Evolutionary conservation across 225 moss, liverwort and hornwort genomes (phyloP).

Genomic region (Polytrichum formosum): DNA sequence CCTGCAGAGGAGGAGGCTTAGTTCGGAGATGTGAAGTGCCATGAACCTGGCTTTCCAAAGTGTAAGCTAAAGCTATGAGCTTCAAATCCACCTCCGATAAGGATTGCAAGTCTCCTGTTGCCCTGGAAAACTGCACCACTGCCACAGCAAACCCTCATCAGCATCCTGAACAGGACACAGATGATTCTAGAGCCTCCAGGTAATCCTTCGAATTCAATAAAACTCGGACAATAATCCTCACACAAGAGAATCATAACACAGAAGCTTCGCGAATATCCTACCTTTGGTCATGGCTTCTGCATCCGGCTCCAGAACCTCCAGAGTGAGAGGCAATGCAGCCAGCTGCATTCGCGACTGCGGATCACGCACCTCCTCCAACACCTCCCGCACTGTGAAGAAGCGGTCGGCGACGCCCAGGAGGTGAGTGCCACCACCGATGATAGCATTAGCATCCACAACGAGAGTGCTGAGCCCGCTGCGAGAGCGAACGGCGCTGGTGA

Average conservation of each 20-base stretch:
- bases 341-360: constrained; percentile 81
- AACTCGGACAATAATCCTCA: no score
- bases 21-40: constrained; percentile 70
- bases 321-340: constrained; percentile 67
- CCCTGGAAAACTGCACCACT: constrained; percentile 84
- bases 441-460: constrained; percentile 83
- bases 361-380: constrained; percentile 87
- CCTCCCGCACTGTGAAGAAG: constrained; percentile 75
- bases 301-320: constrained; percentile 79
- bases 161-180: no score
- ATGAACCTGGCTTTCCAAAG: constrained; percentile 71
- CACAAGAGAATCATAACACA: no score
- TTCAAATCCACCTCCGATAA: constrained; percentile 88
- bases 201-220: no score
- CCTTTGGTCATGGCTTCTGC: constrained; percentile 65
- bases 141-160: constrained; percentile 27
- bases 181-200: no score
- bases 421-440: constrained; percentile 74
- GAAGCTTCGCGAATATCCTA: neutral
- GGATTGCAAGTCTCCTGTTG: constrained; percentile 86
- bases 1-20: constrained; percentile 74
- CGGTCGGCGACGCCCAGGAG: constrained; percentile 59
- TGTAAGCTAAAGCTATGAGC: constrained; percentile 74
- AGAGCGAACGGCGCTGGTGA: constrained; percentile 51
- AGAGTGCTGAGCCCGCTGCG: constrained; percentile 71